Percentiles rank a stretch among this genome's conserved stretches.
Evolutionary conservation across 495 filamentous ascomycete species (phyloP).

Genomic region (Xylona heveae): DNA sequence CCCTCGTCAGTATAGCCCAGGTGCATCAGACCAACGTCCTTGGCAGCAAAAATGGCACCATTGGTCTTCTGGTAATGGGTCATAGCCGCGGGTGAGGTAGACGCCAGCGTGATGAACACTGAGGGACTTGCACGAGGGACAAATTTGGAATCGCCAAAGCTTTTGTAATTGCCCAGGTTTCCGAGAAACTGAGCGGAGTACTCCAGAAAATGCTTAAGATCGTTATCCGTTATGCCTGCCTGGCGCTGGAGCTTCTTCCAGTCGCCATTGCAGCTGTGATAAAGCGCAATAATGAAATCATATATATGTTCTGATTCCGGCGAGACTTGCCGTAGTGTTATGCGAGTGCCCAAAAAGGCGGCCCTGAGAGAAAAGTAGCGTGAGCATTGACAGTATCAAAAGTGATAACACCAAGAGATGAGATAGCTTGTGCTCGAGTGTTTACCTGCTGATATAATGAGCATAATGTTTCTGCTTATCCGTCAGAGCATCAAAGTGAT

Average conservation of each 20-base stretch:
- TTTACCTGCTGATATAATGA: constrained; percentile 72
- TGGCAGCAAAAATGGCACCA: constrained; percentile 54
- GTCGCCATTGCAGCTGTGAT: constrained; percentile 52
- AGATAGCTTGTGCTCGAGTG: constrained; percentile 1
- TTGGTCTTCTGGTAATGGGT: constrained; percentile 43
- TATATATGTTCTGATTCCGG: constrained; percentile 81
- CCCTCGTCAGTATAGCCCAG: constrained; percentile 66
- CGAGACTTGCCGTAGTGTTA: constrained; percentile 65
- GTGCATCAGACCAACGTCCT: constrained; percentile 47
- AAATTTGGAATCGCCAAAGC: constrained; percentile 89
- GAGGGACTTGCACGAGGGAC: constrained; percentile 53
- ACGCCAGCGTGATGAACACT: constrained; percentile 49
- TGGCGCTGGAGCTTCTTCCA: constrained; percentile 51
- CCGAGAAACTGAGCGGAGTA: constrained; percentile 81
- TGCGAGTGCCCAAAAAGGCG: constrained; percentile 2
- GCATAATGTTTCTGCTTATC: constrained; percentile 73
- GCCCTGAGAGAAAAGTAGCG: background rate
- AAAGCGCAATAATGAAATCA: constrained; percentile 68
- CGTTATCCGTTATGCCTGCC: constrained; percentile 44
- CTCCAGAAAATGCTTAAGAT: constrained; percentile 57
- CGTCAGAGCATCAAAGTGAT: constrained; percentile 68
- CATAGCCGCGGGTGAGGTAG: constrained; percentile 33
- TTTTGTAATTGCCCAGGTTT: constrained; percentile 89
- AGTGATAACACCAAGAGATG: background rate
- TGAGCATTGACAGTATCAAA: constrained; percentile 3